phyloP scores from a whole-genome alignment of 2,329 filamentous ascomycete species.

The Fusarium cyanostomum region DNA sequence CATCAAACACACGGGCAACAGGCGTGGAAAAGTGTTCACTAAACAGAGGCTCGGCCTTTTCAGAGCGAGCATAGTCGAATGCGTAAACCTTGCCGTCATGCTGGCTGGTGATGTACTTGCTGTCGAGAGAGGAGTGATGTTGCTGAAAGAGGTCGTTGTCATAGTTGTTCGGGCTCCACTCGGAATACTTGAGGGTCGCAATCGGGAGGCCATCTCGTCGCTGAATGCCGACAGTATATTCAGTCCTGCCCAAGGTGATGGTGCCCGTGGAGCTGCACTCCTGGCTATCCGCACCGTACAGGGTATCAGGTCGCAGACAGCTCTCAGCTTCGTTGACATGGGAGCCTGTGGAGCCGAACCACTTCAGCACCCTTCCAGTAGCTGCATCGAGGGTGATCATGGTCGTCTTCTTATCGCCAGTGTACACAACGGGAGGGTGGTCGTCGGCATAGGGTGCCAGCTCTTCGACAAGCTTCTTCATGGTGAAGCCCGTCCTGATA shows the following conservation, averaged over 20 bases:
- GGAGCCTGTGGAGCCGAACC: constrained; percentile 79
- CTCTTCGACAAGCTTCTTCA: constrained; percentile 89
- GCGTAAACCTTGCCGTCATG: constrained; percentile 87
- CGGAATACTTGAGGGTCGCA: constrained; percentile 90
- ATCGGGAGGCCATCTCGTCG: constrained; percentile 79
- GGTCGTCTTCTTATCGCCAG: constrained; percentile 88
- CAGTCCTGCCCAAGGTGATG: constrained; percentile 83
- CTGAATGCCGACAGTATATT: constrained; percentile 90
- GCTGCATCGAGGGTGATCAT: constrained; percentile 89
- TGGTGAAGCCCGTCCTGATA: constrained; percentile 74
- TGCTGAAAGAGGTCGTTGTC: constrained; percentile 88
- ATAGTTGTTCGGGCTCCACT: constrained; percentile 93
- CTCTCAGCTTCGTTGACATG: constrained; percentile 76
- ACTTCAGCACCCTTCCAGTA: constrained; percentile 83
- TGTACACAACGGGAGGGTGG: constrained; percentile 85
- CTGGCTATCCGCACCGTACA: constrained; percentile 72
- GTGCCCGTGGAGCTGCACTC: constrained; percentile 85
- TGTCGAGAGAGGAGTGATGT: constrained; percentile 82
- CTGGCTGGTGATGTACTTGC: constrained; percentile 86
- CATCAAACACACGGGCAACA: constrained; percentile 88
- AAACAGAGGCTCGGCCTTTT: constrained; percentile 67
- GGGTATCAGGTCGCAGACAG: constrained; percentile 74
- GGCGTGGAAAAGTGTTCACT: constrained; percentile 77
- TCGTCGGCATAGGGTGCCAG: constrained; percentile 79
- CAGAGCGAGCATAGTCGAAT: constrained; percentile 71